Conservation (phyloP, 495 filamentous ascomycete genomes). For the Podospora sp. region DNA sequence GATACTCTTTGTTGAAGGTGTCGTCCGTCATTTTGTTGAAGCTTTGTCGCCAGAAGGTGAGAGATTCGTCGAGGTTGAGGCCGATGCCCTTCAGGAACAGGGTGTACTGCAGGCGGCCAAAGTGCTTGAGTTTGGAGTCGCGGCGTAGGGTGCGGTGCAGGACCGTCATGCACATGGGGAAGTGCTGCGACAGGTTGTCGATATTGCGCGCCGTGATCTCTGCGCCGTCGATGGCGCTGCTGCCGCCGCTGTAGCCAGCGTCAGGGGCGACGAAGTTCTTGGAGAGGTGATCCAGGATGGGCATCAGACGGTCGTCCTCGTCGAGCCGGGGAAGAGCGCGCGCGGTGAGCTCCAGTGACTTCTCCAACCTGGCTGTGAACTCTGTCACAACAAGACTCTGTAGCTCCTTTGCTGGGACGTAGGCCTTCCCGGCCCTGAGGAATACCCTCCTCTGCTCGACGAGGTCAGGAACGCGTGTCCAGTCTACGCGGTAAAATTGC, state of each 20-base stretch:
- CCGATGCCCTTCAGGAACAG: conserved; percentile 98
- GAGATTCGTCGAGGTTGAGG: conserved; percentile 83
- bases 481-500: conserved; percentile 92
- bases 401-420: conserved; percentile 86
- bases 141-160: conserved; percentile 81
- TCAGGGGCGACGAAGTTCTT: conserved; percentile 93
- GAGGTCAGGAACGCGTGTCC: conserved; percentile 88
- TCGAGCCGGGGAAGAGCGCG: conserved; percentile 89
- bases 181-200: conserved; percentile 80
- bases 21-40: conserved; percentile 89
- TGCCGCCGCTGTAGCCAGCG: conserved; percentile 65
- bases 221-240: conserved; percentile 58
- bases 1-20: conserved; percentile 91
- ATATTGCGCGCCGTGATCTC: conserved; percentile 77
- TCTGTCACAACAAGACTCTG: conserved; percentile 84
- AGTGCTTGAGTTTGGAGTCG: conserved; percentile 90
- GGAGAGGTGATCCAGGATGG: conserved; percentile 89
- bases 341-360: conserved; percentile 82
- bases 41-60: conserved; percentile 88
- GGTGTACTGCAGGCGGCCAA: conserved; percentile 90
- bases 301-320: conserved; percentile 93
- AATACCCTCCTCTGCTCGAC: conserved; percentile 79
- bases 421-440: conserved; percentile 80
- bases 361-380: conserved; percentile 76
- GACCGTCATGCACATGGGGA: conserved; percentile 93